phyloP scores from a whole-genome alignment of 164 flowering plant species.

The Cinnamomum chago region DNA sequence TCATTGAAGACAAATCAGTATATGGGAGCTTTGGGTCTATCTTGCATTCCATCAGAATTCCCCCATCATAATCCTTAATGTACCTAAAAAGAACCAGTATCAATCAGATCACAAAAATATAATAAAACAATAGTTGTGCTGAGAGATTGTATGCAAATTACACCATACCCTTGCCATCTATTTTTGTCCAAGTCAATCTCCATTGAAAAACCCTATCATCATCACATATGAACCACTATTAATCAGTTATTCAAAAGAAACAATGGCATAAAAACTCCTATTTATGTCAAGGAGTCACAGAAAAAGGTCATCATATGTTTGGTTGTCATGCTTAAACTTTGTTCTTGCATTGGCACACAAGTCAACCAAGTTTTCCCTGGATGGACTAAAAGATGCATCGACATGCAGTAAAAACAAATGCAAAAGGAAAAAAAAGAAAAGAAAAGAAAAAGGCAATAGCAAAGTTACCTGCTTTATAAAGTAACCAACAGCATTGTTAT shows the following conservation, averaged over 20 bases:
- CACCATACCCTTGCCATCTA: conserved; percentile 91
- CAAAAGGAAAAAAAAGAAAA: neutral
- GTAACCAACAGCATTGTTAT: conserved; percentile 97
- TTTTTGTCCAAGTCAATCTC: conserved; percentile 93
- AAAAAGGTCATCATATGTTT: neutral
- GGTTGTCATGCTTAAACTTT: neutral
- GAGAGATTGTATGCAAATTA: conserved; percentile 1
- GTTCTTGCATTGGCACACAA: too few species aligned
- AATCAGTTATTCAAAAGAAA: neutral
- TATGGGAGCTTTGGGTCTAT: conserved; percentile 98
- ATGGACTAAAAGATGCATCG: neutral
- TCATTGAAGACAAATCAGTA: conserved; percentile 90
- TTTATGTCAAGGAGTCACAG: neutral
- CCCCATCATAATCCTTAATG: conserved; percentile 98
- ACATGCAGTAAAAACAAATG: neutral
- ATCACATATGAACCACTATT: neutral
- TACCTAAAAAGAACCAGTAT: conserved; percentile 41
- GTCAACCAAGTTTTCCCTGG: neutral
- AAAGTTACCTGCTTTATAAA: conserved; percentile 79
- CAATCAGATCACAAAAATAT: neutral
- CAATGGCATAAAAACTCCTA: neutral
- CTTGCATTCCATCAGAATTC: conserved; percentile 95
- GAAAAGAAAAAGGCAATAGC: neutral
- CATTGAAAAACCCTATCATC: conserved; percentile 82
- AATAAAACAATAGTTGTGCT: neutral